phyloP scores from a whole-genome alignment of 148 eudicot genomes.

The Vaccinium darrowii region DNA sequence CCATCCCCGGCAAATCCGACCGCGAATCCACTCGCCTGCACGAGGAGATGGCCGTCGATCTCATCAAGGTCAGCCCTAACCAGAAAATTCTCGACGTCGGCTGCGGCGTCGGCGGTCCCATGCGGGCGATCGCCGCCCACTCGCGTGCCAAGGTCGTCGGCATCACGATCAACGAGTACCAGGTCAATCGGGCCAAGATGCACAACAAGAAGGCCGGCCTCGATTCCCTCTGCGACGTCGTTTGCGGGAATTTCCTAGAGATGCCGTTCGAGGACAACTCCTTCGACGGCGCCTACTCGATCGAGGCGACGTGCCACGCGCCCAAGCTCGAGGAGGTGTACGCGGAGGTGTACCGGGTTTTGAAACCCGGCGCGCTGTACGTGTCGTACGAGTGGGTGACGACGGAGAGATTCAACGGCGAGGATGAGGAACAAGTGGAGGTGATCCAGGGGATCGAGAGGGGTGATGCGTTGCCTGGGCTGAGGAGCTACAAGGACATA shows the following conservation, averaged over 20 bases:
- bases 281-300: slow-evolving; percentile 57
- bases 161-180: slow-evolving; percentile 57
- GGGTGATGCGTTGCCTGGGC: slow-evolving; percentile 48
- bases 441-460: slow-evolving; percentile 52
- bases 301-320: slow-evolving; percentile 61
- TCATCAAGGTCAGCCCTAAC: slow-evolving; percentile 35
- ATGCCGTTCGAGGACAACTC: slow-evolving; percentile 40
- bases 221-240: slow-evolving; percentile 44
- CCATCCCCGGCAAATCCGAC: slow-evolving; percentile 41
- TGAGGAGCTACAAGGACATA: slow-evolving; percentile 36
- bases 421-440: slow-evolving; percentile 37
- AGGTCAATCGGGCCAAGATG: slow-evolving; percentile 37
- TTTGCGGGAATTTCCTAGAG: slow-evolving; percentile 46
- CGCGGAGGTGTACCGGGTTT: slow-evolving; percentile 39
- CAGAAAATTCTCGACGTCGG: slow-evolving; percentile 51
- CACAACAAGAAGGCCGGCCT: slow-evolving; percentile 60
- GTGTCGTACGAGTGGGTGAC: slow-evolving; percentile 63
- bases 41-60: slow-evolving; percentile 57
- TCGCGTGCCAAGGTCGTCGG: slow-evolving; percentile 48
- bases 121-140: slow-evolving; percentile 61
- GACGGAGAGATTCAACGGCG: slow-evolving; percentile 32
- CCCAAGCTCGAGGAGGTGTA: slow-evolving; percentile 52
- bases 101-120: slow-evolving; percentile 60
- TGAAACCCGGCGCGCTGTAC: slow-evolving; percentile 50
- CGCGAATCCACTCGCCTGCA: slow-evolving; percentile 48